Conservation (phyloP, 148 eudicot species). For the Dianthus caryophyllus region DNA sequence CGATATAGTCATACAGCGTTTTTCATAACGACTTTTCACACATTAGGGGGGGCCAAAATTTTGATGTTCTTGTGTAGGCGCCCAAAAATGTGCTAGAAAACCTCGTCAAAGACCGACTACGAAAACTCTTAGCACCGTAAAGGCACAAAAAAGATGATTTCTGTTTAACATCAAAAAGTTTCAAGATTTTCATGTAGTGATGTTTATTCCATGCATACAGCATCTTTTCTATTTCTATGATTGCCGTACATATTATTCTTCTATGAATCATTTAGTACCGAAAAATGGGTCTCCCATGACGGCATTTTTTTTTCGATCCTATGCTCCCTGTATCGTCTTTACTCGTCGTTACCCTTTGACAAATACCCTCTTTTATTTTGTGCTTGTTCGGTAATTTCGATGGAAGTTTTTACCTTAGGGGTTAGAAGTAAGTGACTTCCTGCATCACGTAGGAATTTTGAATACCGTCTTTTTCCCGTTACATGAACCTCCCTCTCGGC, state of each 20-base stretch:
- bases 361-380: too few relatives aligned
- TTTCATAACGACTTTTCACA: background rate
- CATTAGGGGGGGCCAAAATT: background rate
- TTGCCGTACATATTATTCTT: background rate
- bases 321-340: conserved; percentile 10
- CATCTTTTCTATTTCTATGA: conserved; percentile 13
- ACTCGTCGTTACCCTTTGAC: background rate
- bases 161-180: background rate
- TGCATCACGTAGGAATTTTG: too few relatives aligned
- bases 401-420: too few relatives aligned
- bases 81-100: too few relatives aligned
- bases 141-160: conserved; percentile 1
- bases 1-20: too few relatives aligned
- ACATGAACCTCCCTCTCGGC: too few relatives aligned
- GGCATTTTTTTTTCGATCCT: conserved; percentile 4
- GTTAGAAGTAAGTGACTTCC: too few relatives aligned
- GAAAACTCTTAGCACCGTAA: background rate
- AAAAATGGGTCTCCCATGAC: background rate
- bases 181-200: conserved; percentile 9
- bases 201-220: conserved; percentile 1
- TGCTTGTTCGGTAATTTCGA: too few relatives aligned
- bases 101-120: background rate
- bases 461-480: too few relatives aligned
- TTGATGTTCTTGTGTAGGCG: background rate
- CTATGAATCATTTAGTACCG: background rate